phyloP scores from a whole-genome alignment of 164 flowering plant species.

The Echeveria elegans region DNA sequence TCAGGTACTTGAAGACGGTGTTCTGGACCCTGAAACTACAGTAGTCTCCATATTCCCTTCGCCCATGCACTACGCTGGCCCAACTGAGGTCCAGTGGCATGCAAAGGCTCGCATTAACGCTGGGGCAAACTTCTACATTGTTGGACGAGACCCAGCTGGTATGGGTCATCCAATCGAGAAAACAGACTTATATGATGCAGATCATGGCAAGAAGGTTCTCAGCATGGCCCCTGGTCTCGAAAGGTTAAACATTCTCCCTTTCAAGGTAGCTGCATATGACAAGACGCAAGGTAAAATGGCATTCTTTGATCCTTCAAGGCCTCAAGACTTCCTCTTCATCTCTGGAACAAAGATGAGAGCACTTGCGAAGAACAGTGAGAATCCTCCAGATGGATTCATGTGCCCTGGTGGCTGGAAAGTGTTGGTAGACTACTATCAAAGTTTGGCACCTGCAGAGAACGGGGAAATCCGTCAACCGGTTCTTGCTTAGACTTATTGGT shows the following conservation, averaged over 20 bases:
- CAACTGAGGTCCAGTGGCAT: constrained; percentile 99
- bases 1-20: constrained; percentile 91
- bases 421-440: constrained; percentile 72
- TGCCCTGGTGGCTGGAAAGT: constrained; percentile 95
- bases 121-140: constrained; percentile 95
- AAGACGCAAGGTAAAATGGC: constrained; percentile 76
- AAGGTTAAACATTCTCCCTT: constrained; percentile 81
- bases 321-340: constrained; percentile 84
- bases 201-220: constrained; percentile 87
- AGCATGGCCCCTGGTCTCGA: constrained; percentile 98
- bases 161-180: constrained; percentile 89
- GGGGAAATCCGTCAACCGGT: neutral
- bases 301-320: constrained; percentile 85
- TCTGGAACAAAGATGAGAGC: constrained; percentile 87
- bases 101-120: constrained; percentile 96
- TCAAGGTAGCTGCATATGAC: constrained; percentile 95
- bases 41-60: constrained; percentile 91
- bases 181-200: constrained; percentile 85
- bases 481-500: neutral
- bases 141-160: constrained; percentile 98
- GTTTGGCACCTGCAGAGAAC: neutral
- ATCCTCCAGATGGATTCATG: constrained; percentile 94
- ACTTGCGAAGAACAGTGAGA: constrained; percentile 75
- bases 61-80: constrained; percentile 98
- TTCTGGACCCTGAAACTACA: constrained; percentile 90